Conservation (phyloP, 352 stramenopile genomes). For the Phytopythium sindhum region DNA sequence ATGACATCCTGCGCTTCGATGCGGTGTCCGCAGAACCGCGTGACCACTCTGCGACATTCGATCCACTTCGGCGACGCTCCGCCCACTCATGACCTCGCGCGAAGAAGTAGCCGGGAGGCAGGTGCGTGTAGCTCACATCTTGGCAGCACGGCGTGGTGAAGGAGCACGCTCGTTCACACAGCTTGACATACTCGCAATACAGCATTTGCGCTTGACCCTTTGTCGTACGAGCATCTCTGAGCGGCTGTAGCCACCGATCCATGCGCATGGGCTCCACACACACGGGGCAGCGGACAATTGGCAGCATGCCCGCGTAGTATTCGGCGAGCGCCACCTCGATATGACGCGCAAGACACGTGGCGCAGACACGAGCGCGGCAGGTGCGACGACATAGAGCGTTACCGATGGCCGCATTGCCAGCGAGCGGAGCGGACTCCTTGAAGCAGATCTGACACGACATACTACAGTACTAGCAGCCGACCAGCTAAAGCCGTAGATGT, state of each 20-base stretch:
- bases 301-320: constrained; percentile 27
- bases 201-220: background rate
- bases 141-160: constrained; percentile 32
- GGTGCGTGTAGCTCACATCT: constrained; percentile 31
- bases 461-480: no score
- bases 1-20: constrained; percentile 15
- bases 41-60: constrained; percentile 13
- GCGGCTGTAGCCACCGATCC: constrained; percentile 16
- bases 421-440: constrained; percentile 9
- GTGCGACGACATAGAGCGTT: constrained; percentile 19
- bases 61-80: constrained; percentile 9
- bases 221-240: background rate
- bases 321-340: constrained; percentile 22
- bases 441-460: constrained; percentile 37
- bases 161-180: constrained; percentile 18
- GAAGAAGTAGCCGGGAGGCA: constrained; percentile 10
- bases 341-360: constrained; percentile 18
- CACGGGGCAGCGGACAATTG: constrained; percentile 28
- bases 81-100: no score
- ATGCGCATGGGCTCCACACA: constrained; percentile 19
- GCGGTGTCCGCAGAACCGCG: constrained; percentile 21
- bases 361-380: constrained; percentile 20
- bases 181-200: constrained; percentile 9
- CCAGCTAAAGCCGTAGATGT: background rate
- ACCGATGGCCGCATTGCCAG: background rate